A percentile compares a stretch with the other conserved stretches of the same genome.
phyloP scores from a whole-genome alignment of 768 basidiomycete genomes.

The Leccinellum rugosiceps region DNA sequence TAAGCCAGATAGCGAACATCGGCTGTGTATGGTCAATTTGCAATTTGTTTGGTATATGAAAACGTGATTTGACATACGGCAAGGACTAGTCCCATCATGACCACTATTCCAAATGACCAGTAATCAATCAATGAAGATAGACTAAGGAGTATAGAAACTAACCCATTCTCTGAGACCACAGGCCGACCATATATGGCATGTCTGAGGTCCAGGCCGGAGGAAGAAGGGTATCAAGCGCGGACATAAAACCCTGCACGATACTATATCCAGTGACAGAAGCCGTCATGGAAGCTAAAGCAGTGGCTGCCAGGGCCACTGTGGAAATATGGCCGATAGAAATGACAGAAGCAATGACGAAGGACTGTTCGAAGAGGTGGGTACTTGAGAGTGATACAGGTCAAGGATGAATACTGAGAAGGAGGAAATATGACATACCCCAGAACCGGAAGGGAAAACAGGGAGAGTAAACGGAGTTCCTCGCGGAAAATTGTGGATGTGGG shows the following conservation, averaged over 20 bases:
- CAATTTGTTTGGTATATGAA: neutral
- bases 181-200: conserved; percentile 78
- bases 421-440: conserved; percentile 50
- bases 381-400: conserved; percentile 33
- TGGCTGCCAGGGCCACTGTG: conserved; percentile 84
- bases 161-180: conserved; percentile 91
- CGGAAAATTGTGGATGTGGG: conserved; percentile 37
- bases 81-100: conserved; percentile 56
- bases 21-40: conserved; percentile 30
- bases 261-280: conserved; percentile 54
- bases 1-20: conserved; percentile 74
- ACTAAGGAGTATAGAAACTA: conserved; percentile 25
- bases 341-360: conserved; percentile 78
- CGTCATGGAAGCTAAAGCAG: conserved; percentile 71
- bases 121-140: conserved; percentile 1
- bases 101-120: conserved; percentile 37
- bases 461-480: conserved; percentile 59
- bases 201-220: conserved; percentile 93
- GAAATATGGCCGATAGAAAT: conserved; percentile 89
- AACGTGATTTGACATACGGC: conserved; percentile 45
- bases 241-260: conserved; percentile 78
- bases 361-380: conserved; percentile 81
- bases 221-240: conserved; percentile 88
- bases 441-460: conserved; percentile 66
- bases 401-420: neutral